Evolutionary conservation across 2,329 filamentous ascomycete genomes (phyloP).

Genomic region (Bipolaris cookei): DNA sequence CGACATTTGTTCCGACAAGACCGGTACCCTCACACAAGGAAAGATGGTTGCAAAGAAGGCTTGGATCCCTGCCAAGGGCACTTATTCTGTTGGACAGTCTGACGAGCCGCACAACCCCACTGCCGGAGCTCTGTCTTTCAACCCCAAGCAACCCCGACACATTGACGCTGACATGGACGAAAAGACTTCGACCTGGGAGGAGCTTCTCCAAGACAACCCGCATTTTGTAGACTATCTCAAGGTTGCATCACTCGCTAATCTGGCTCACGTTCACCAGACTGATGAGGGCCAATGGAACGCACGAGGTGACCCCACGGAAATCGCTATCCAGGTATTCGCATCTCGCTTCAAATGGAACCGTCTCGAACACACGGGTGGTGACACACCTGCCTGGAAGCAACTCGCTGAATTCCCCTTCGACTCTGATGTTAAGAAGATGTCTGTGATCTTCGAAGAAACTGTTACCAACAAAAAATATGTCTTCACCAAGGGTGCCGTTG

Average conservation of each 20-base stretch:
- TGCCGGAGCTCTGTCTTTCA: slow-evolving; percentile 39
- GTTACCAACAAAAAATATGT: slow-evolving; percentile 52
- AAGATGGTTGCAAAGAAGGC: slow-evolving; percentile 46
- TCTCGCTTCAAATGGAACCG: slow-evolving; percentile 66
- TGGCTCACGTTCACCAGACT: slow-evolving; percentile 7
- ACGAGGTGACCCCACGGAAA: slow-evolving; percentile 62
- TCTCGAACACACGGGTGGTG: slow-evolving; percentile 4
- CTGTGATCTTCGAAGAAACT: slow-evolving; percentile 63
- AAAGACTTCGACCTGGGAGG: slow-evolving; percentile 3
- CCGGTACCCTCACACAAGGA: slow-evolving; percentile 50
- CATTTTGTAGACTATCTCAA: slow-evolving; percentile 45
- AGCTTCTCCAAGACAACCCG: slow-evolving; percentile 3
- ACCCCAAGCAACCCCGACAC: slow-evolving; percentile 21
- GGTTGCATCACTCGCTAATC: slow-evolving; percentile 47
- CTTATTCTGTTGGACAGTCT: slow-evolving; percentile 41
- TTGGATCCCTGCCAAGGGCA: slow-evolving; percentile 45
- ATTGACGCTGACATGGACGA: slow-evolving; percentile 9
- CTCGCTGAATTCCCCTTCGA: slow-evolving; percentile 74
- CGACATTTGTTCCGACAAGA: slow-evolving; percentile 61
- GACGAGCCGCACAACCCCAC: slow-evolving; percentile 43
- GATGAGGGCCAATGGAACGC: slow-evolving; percentile 36
- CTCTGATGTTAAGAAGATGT: slow-evolving; percentile 77
- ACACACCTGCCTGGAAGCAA: slow-evolving; percentile 34
- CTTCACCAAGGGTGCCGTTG: slow-evolving; percentile 72
- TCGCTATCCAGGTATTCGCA: slow-evolving; percentile 76